Base-by-base conservation (phyloP, 805 yeast genomes). In the Pichia sporocuriosa region DNA sequence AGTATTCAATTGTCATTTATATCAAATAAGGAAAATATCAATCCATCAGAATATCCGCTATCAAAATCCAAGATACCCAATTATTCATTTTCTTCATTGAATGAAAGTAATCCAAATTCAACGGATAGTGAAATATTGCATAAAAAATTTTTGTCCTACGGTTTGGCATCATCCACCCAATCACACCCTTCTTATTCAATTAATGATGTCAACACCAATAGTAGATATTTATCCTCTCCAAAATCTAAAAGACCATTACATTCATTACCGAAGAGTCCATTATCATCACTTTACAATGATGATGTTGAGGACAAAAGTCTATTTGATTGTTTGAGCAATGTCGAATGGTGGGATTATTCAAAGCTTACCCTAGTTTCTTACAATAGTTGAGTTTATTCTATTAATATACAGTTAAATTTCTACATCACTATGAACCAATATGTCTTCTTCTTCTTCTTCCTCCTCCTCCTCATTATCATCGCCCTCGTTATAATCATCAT, bases 271-370 rank as follows among this genome's bases (percentile, higher is more conserved):
- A 26, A 12, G 13, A 26, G 15, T 7, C 10, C 37, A 6, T 21
- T 32, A 15, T 27, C 37, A 15, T 11, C n/a, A 4, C 15, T n/a
- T 11, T 20, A 32, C 17, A 37, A 37, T 19, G 4, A 16, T 4
- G 35, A 39, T 15, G 17, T 27, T 7, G 49, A 43, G 12, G 43
- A 43, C 11, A 42, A 34, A 7, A 39, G 44, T 31, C 12, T 46
- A 4, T 43, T 46, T 30, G 49, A 46, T 25, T 41, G 37, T 4
- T 23, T 46, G 19, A 43, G 45, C 21, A 39, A 35, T 22, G 47
- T 35, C 6, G 49, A 46, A 38, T 39, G 32, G 20, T 20, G 32
- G 34, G 47, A 43, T 26, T 39, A 37, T 30, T 35, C 46, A 11
- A 43, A 36, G 29, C 32, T 43, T 13, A 43, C 39, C 1, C 12